Conservation (phyloP, 768 basidiomycete species). For the Calocybe gangraenosa region DNA sequence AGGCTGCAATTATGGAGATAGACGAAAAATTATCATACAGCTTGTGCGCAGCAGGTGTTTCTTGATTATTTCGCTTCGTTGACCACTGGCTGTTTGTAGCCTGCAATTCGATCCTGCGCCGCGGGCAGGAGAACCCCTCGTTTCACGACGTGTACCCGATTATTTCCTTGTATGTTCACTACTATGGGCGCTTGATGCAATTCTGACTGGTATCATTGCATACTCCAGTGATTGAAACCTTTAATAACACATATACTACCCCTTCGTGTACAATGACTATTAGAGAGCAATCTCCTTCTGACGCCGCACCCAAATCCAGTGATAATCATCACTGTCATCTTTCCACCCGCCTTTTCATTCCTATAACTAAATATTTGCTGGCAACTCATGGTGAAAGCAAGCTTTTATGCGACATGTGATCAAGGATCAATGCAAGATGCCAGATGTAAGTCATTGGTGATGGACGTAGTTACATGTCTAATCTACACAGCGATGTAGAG, state of each 20-base stretch:
- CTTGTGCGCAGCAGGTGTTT: conserved; percentile 53
- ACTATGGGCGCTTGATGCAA: not conserved
- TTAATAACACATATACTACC: conserved; percentile 22
- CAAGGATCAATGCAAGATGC: no score
- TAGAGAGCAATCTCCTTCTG: conserved; percentile 16
- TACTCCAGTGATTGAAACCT: conserved; percentile 18
- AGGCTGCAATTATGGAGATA: conserved; percentile 99
- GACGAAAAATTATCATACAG: conserved; percentile 96
- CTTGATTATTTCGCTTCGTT: not conserved
- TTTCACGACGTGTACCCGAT: conserved; percentile 91
- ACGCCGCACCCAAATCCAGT: not conserved
- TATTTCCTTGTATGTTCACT: conserved; percentile 78
- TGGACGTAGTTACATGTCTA: no score
- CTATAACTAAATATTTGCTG: not conserved
- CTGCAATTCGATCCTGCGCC: conserved; percentile 99
- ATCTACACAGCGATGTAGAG: no score
- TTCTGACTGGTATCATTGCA: not conserved
- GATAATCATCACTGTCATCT: not conserved
- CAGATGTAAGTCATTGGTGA: no score
- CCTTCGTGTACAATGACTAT: conserved; percentile 21
- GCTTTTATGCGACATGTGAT: no score
- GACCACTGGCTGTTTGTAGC: conserved; percentile 40
- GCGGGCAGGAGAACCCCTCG: conserved; percentile 96
- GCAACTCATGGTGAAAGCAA: no score
- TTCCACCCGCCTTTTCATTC: conserved; percentile 7